Evolutionary conservation across 352 stramenopile species (phyloP).

Genomic region (Pythium coloratum): DNA sequence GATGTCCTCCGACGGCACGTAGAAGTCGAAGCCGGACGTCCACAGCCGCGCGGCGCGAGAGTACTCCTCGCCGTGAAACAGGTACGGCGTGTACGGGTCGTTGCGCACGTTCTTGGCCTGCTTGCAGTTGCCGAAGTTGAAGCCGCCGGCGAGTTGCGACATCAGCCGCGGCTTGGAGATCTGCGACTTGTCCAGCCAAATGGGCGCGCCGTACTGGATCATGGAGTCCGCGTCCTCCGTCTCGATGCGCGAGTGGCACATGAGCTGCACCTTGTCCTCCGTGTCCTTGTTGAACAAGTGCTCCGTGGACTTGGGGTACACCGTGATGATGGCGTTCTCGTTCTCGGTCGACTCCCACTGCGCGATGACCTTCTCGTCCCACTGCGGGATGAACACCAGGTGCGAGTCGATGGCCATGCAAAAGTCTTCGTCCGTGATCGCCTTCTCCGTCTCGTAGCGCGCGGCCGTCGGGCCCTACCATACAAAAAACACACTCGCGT

Average conservation of each 20-base stretch:
- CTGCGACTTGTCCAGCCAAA: constrained; percentile 68
- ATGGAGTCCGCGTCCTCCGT: constrained; percentile 65
- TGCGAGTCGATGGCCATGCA: constrained; percentile 83
- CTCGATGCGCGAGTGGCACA: constrained; percentile 80
- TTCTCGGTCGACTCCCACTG: constrained; percentile 77
- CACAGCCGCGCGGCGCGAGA: constrained; percentile 73
- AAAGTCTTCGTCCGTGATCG: constrained; percentile 77
- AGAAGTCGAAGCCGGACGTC: constrained; percentile 83
- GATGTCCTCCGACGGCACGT: constrained; percentile 68
- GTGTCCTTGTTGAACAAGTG: constrained; percentile 51
- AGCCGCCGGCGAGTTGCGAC: constrained; percentile 77
- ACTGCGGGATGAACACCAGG: constrained; percentile 71
- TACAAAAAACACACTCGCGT: constrained; percentile 9
- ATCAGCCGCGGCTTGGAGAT: constrained; percentile 70
- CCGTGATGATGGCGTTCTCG: constrained; percentile 75
- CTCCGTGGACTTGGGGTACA: constrained; percentile 79
- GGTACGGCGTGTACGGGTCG: constrained; percentile 74
- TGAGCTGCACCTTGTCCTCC: constrained; percentile 68
- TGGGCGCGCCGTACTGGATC: constrained; percentile 74
- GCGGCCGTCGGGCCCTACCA: constrained; percentile 63
- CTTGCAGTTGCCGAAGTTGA: constrained; percentile 80
- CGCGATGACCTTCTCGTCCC: constrained; percentile 70
- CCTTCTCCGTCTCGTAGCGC: constrained; percentile 75
- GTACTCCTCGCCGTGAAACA: constrained; percentile 86
- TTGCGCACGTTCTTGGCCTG: constrained; percentile 75